Evolutionary conservation across 352 stramenopile genomes (phyloP).

Genomic region (Phytophthora idaei): DNA sequence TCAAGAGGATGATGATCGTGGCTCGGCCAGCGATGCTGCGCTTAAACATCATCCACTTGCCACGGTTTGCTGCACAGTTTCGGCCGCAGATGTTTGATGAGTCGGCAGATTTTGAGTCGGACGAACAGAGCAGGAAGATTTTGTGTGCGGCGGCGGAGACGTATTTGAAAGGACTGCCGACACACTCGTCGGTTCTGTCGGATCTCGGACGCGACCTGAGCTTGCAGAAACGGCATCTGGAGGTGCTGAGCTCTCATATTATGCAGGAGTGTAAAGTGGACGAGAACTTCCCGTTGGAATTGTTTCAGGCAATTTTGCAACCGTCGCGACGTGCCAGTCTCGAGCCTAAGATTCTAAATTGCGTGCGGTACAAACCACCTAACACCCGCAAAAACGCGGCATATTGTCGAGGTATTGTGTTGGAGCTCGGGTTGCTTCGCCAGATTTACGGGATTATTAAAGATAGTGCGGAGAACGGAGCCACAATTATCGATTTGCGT

Average conservation of each 20-base stretch:
- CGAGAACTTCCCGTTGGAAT: constrained; percentile 61
- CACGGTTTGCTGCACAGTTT: constrained; percentile 69
- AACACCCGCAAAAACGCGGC: constrained; percentile 10
- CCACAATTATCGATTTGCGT: constrained; percentile 78
- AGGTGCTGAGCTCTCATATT: constrained; percentile 69
- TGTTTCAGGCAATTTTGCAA: constrained; percentile 80
- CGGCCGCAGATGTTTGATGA: constrained; percentile 68
- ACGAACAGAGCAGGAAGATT: constrained; percentile 79
- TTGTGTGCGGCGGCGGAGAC: constrained; percentile 55
- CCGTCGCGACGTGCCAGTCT: constrained; percentile 53
- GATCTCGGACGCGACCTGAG: constrained; percentile 73
- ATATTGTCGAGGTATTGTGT: constrained; percentile 46
- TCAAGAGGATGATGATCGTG: constrained; percentile 88
- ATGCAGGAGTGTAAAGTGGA: constrained; percentile 72
- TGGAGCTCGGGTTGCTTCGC: constrained; percentile 68
- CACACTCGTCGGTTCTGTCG: constrained; percentile 66
- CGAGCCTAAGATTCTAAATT: constrained; percentile 83
- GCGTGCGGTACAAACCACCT: constrained; percentile 66
- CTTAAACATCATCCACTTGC: constrained; percentile 83
- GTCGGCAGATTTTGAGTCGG: constrained; percentile 80
- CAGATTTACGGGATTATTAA: constrained; percentile 82
- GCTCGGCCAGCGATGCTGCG: constrained; percentile 57
- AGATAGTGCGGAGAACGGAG: constrained; percentile 59
- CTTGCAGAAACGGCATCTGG: constrained; percentile 72
- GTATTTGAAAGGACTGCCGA: constrained; percentile 68